Evolutionary conservation across 208 protist genomes (phyloP).

Genomic region (Entamoeba histolytica): DNA sequence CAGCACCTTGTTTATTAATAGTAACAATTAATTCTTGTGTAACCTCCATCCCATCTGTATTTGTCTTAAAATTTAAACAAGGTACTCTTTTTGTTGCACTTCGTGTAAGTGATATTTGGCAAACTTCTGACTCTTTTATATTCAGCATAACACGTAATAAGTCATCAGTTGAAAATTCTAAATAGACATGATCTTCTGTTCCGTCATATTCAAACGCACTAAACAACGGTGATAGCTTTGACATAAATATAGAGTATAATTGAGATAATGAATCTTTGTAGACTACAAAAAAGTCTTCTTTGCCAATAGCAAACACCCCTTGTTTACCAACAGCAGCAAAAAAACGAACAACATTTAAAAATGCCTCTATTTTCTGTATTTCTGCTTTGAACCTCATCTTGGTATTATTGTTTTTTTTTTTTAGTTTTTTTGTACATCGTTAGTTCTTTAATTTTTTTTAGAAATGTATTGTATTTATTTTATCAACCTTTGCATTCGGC

Average conservation of each 20-base stretch:
- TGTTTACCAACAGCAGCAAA: background rate
- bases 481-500: too few species aligned
- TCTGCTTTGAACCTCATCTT: too few species aligned
- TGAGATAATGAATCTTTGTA: background rate
- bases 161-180: too few species aligned
- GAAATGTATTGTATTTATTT: too few species aligned
- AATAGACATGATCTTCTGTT: background rate
- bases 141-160: background rate
- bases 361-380: too few species aligned
- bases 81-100: background rate
- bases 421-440: too few species aligned
- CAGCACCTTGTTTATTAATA: background rate
- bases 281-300: background rate
- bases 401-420: too few species aligned
- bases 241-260: background rate
- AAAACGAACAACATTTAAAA: background rate
- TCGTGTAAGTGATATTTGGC: background rate
- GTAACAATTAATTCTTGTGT: background rate
- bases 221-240: background rate
- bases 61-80: background rate
- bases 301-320: background rate
- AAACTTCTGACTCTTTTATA: background rate
- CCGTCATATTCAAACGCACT: background rate
- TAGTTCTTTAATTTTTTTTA: too few species aligned
- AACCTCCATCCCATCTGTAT: background rate